Conservation (phyloP, 768 basidiomycete species). For the Suillus bovinus region DNA sequence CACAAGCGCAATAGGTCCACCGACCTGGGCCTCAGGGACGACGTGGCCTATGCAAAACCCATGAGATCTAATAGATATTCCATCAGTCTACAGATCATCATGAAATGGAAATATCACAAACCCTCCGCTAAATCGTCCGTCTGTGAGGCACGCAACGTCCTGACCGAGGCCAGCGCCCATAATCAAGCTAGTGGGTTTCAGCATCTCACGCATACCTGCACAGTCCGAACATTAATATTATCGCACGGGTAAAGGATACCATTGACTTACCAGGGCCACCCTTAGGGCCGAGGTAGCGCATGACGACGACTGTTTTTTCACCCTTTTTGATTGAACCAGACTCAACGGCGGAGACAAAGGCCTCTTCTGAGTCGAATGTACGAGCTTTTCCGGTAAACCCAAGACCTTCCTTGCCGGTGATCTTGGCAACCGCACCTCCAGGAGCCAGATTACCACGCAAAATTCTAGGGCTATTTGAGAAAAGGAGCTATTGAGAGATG, state of each 20-base stretch:
- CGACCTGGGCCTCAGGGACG: constrained; percentile 93
- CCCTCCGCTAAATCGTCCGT: constrained; percentile 98
- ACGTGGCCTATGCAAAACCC: constrained; percentile 98
- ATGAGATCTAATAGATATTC: constrained; percentile 64
- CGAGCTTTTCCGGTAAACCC: constrained; percentile 90
- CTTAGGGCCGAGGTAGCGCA: constrained; percentile 95
- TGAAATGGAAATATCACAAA: constrained; percentile 42
- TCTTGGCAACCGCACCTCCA: constrained; percentile 94
- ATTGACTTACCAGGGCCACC: constrained; percentile 82
- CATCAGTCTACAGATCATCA: constrained; percentile 19
- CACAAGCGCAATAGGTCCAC: constrained; percentile 91
- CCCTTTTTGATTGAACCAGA: constrained; percentile 86
- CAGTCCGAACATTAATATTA: constrained; percentile 15
- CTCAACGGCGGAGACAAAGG: constrained; percentile 87
- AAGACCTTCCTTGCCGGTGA: constrained; percentile 94
- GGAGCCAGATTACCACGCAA: constrained; percentile 91
- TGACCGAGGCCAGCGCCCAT: constrained; percentile 97
- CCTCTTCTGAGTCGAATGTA: constrained; percentile 88
- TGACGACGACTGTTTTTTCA: constrained; percentile 94
- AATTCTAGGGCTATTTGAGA: constrained; percentile 51
- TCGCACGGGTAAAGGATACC: constrained; percentile 3
- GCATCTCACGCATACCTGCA: constrained; percentile 98
- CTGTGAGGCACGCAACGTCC: constrained; percentile 96
- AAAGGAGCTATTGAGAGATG: constrained; percentile 8
- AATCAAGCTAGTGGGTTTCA: constrained; percentile 95